Base-by-base conservation (phyloP, 257 asterid genomes). In the Penstemon barbatus region DNA sequence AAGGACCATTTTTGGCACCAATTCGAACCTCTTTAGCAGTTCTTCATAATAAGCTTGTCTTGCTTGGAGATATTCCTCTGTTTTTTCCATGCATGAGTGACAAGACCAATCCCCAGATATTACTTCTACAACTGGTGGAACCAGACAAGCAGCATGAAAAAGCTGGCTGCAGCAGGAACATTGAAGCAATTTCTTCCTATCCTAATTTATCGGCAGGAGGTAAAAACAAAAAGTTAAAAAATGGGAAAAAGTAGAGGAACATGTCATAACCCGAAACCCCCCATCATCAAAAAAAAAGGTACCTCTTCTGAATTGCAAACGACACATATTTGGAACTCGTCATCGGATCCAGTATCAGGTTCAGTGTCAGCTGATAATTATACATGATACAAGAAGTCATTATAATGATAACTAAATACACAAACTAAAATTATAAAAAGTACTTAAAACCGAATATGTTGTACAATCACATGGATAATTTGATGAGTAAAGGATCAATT, bases 281-380 rank as follows among this genome's bases (percentile, higher is more conserved):
- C 33, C 33, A 38, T 15, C 18, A 63, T 8, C 5, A 62, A 44
- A 71, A 63, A 66, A 10, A 62, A 56, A 39, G 41, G 42, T 73
- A 91, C 97, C 95, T 83, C 99, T 80, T 89, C 99, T n/a, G 81
- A 85, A 80, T 79, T 85, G 85, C 99, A 94, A 71, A 91, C 65
- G 76, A 73, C 79, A 80, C 99, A 94, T 73, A 94, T 89, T 86
- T 94, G 97, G 81, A 93, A 88, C 77, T 93, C 99, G 69, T 93
- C 97, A 85, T 93, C 97, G 56, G 99, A 88, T 77, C 87, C 99
- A 68, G 76, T 69, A 69, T 83, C 87, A 46, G 86, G 82, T 71
- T 83, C 88, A 41, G 88, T 84, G 70, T 89, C 97, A 62, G 84
- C 99, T 94, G 85, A 68, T 48, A 71, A 71, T 41, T 61, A 66